Evolutionary conservation across 345 rosid species (phyloP).

Genomic region (Eucalyptus paniculata): DNA sequence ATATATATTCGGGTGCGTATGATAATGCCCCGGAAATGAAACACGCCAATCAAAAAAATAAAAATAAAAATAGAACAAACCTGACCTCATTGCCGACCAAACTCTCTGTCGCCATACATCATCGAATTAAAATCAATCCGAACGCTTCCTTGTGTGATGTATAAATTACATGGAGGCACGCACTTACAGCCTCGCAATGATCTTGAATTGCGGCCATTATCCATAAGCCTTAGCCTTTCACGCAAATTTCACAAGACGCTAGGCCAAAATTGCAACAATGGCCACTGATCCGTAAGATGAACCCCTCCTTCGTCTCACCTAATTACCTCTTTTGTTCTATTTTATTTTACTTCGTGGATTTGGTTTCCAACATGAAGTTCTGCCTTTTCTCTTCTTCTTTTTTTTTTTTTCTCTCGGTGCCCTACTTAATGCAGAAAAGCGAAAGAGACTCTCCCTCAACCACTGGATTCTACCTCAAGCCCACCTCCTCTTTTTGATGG

Average conservation of each 20-base stretch:
- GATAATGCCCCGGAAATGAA: neutral
- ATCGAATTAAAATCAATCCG: neutral
- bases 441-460: conserved; percentile 31
- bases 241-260: neutral
- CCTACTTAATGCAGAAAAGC: neutral
- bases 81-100: neutral
- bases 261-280: neutral
- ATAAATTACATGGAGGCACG: neutral
- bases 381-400: neutral
- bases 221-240: neutral
- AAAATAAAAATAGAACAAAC: neutral
- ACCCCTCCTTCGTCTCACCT: neutral
- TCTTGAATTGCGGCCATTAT: neutral
- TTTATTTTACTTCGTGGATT: neutral
- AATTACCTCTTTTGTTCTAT: neutral
- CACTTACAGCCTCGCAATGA: neutral
- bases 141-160: neutral
- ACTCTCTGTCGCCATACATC: neutral
- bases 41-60: no score
- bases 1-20: neutral
- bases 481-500: conserved; percentile 70
- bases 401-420: neutral
- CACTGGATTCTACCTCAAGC: conserved; percentile 37
- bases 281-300: neutral
- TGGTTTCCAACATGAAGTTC: neutral